Evolutionary conservation across 176 grass and related monocot genomes (phyloP).

Genomic region (Musa itinerans): DNA sequence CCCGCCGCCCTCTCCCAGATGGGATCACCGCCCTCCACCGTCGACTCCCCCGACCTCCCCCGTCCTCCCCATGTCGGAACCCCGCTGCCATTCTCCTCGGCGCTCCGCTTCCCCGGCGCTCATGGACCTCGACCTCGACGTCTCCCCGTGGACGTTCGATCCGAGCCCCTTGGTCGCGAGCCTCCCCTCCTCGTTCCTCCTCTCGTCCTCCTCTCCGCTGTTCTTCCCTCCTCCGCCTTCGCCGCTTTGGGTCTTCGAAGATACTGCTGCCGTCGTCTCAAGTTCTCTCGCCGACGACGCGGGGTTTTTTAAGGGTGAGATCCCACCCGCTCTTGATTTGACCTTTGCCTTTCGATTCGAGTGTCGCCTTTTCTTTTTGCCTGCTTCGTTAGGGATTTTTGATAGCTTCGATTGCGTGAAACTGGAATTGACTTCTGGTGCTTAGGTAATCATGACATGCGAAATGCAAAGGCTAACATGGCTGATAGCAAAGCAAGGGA

Average conservation of each 20-base stretch:
- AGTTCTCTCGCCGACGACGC: background rate
- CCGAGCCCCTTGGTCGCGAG: background rate
- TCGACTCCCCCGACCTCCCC: too few relatives aligned
- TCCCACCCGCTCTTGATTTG: background rate
- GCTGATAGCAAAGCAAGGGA: background rate
- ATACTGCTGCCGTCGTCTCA: background rate
- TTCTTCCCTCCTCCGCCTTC: background rate
- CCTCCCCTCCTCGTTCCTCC: background rate
- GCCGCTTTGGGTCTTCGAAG: background rate
- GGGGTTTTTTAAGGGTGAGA: too few relatives aligned
- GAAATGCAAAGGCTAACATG: background rate
- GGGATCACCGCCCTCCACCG: too few relatives aligned
- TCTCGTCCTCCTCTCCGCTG: background rate
- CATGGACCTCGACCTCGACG: conserved; percentile 8
- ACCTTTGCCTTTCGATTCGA: background rate
- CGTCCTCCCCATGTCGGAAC: too few relatives aligned
- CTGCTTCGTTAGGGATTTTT: background rate
- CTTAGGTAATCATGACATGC: background rate
- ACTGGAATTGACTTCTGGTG: background rate
- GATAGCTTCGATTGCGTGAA: background rate
- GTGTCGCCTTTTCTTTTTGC: background rate
- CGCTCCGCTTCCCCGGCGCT: background rate
- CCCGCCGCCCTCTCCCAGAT: too few relatives aligned
- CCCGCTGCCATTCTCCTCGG: background rate
- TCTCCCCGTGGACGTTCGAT: background rate